Base-by-base conservation (phyloP, 352 stramenopile genomes). In the Phytophthora sp. region DNA sequence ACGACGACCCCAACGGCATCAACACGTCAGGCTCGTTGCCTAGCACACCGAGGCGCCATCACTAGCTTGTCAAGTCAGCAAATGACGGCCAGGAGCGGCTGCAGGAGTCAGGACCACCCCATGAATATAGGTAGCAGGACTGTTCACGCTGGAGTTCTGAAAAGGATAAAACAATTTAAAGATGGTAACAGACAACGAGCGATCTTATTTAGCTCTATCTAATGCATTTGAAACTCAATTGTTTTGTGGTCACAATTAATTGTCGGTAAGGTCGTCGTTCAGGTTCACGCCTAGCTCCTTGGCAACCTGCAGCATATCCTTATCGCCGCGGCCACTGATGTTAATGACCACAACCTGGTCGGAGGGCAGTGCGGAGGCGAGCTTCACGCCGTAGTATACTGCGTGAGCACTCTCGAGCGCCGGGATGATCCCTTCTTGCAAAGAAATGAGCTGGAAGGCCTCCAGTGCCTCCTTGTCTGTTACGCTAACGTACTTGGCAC, bases 241-340 rank as follows among this genome's bases (percentile, higher is more conserved):
- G 31, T 68, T 54, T 11, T 65, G n/a, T 52, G 20, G 29, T 21
- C 35, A 9, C 56, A n/a, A n/a, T 66, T 67, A 79, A 52, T 85
- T 83, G 60, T 93, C 82, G n/a, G 86, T 94, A 54, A 94, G 75
- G 57, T 94, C 86, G 33, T 90, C 84, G 69, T 92, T 73, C 30
- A 94, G 72, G 80, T 98, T 94, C 8, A 99, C 93, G 27, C 95
- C 94, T 59, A 99, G 91, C 49, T 98, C 95, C 72, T 96, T 98
- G 26, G 97, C 96, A 23, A 99, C 93, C 69, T 98, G 96, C 26
- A 98, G 88, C 96, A 99, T 99, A 76, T 99, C 97, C 87, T 99
- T 99, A 82, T 99, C 97, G 44, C 97, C 97, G 39, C 97, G 91
- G 20, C 97, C 97, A 82, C 94, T 98, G 63, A 99, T 89, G 79